phyloP scores from a whole-genome alignment of 257 asterid genomes.

The Fraxinus quadrangulata region DNA sequence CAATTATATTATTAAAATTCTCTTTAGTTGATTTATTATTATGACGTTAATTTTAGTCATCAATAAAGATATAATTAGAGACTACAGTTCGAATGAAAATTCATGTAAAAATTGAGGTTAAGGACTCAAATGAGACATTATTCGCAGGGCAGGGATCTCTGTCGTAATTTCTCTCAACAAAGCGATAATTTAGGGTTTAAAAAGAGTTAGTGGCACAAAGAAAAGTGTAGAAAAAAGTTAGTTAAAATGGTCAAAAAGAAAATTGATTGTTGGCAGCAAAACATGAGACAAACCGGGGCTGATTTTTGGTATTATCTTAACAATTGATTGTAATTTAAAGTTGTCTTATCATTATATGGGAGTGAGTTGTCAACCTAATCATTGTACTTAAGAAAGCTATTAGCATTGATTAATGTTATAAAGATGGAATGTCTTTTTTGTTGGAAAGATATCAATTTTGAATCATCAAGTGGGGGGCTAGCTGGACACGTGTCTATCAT shows the following conservation, averaged over 20 bases:
- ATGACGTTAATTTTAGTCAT: no score
- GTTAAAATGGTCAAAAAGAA: neutral
- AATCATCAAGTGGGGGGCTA: neutral
- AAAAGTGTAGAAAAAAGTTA: neutral
- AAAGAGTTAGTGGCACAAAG: neutral
- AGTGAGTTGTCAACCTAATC: constrained; percentile 10
- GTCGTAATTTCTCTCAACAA: neutral
- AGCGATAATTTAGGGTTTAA: no score
- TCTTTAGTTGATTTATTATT: no score
- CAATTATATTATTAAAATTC: no score
- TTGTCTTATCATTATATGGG: constrained; percentile 3
- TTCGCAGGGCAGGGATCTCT: neutral
- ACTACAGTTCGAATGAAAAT: neutral
- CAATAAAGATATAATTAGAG: neutral
- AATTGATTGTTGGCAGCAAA: constrained; percentile 5
- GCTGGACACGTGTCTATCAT: neutral
- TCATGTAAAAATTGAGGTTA: neutral
- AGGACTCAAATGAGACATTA: neutral
- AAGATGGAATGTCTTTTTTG: neutral
- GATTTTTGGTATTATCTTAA: neutral
- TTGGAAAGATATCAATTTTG: neutral
- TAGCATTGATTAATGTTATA: neutral
- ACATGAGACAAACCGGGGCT: neutral
- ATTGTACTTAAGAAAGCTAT: constrained; percentile 10
- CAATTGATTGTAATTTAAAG: constrained; percentile 5